Base-by-base conservation (phyloP, 352 stramenopile species). In the Phytophthora pistaciae region DNA sequence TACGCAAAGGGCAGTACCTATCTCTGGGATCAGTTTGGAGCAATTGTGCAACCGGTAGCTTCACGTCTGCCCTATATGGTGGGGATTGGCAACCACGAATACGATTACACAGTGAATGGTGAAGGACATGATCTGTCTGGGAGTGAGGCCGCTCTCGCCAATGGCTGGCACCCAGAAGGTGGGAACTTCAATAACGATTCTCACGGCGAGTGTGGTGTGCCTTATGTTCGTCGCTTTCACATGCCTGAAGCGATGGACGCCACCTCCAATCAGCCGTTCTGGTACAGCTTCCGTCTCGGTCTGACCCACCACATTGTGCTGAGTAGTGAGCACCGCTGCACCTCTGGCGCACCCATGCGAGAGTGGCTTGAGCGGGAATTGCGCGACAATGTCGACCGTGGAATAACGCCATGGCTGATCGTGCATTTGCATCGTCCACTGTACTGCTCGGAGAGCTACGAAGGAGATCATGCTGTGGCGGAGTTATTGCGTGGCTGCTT, bases 131-230 rank as follows among this genome's bases (percentile, higher is more conserved):
- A 76, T 68, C 53, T 66, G 0, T 72, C 69, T 7, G 69, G 25
- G 9, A 72, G 53, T 54, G 69, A 68, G 4, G 69, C 69, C n/a
- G 69, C 69, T 2, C 23, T 76, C 0, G 66, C 36, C 8, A 76
- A 66, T 23, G 69, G 66, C 55, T 56, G 60, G 59, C 52, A 77
- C 55, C 56, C 61, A 40, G 46, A 68, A 25, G 64, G 29, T 6
- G 70, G 5, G 21, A 77, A 72, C 40, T 73, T 66, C 11, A 75
- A 60, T n/a, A 75, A 82, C 42, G 82, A 95, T 70, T 87, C 75
- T 38, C 72, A 82, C 31, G 93, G 91, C 25, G 91, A 98, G 80
- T 98, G 93, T 65, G 91, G 91, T 9, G 83, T 97, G 14, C 87
- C 91, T 0, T 83, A 75, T 1, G 63, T 73, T 10, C 83, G 75